phyloP scores from a whole-genome alignment of 495 filamentous ascomycete species.

The Penicillium canescens region DNA sequence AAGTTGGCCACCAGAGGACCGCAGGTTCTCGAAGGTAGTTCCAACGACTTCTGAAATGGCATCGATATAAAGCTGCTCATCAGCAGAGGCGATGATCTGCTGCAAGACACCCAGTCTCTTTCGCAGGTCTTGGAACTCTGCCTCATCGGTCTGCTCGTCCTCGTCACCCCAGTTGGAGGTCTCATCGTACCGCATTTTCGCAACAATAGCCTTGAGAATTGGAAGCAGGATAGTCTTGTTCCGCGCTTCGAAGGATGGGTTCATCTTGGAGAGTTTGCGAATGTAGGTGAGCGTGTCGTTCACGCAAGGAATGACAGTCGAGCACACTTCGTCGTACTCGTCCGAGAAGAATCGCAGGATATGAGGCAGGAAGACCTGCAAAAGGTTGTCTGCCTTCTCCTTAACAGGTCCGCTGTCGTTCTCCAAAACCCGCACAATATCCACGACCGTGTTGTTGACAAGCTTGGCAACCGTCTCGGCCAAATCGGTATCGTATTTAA shows the following conservation, averaged over 20 bases:
- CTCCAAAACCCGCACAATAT: conserved; percentile 80
- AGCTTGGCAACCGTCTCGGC: conserved; percentile 93
- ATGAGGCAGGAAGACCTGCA: conserved; percentile 79
- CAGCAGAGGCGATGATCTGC: conserved; percentile 82
- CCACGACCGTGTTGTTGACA: conserved; percentile 84
- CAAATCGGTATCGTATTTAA: conserved; percentile 88
- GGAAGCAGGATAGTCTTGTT: conserved; percentile 79
- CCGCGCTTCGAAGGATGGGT: conserved; percentile 58
- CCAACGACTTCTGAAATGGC: conserved; percentile 81
- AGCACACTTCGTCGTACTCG: conserved; percentile 97
- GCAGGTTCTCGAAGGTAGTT: conserved; percentile 75
- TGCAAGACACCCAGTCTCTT: conserved; percentile 86
- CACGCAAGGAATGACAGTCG: conserved; percentile 86
- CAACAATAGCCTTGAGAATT: conserved; percentile 85
- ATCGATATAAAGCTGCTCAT: conserved; percentile 81
- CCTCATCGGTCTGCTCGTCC: conserved; percentile 93
- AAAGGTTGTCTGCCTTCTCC: conserved; percentile 67
- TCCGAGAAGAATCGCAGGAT: conserved; percentile 93
- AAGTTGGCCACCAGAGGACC: conserved; percentile 66
- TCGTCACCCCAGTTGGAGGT: conserved; percentile 92
- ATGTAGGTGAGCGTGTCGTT: conserved; percentile 87
- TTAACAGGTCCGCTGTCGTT: conserved; percentile 54
- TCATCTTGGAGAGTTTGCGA: conserved; percentile 68
- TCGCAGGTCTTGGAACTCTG: conserved; percentile 94
- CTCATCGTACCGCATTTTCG: conserved; percentile 96